Evolutionary conservation across 2,329 filamentous ascomycete genomes (phyloP), one percentile per base, ranked within the genome.

Genomic region (Fusarium sarcochroum): DNA sequence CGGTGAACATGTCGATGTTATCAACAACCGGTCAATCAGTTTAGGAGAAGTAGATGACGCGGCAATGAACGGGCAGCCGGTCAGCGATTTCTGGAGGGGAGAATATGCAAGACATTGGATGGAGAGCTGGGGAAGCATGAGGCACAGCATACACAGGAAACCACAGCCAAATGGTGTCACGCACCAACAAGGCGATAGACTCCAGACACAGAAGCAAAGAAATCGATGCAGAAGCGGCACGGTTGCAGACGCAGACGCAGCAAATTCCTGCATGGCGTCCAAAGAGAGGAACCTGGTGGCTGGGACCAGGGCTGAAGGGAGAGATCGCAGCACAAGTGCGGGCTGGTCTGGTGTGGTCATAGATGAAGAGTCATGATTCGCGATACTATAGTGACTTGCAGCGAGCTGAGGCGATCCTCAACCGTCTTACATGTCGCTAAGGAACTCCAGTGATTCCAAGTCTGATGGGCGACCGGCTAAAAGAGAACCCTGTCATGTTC

Each of bases 81-180:
- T 74, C 65, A 74, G 52, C 30, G 48, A 45, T 49, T 61, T 50
- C 42, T 67, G 69, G 65, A 64, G 71, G 71, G 71, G 60, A 73
- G 66, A 50, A 56, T 53, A 70, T 55, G 69, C 66, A 69, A 63
- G 66, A 70, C 59, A 73, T 72, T 73, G 66, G 63, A 67, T 48
- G 63, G 41, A 63, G 55, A 50, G 51, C 53, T 58, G 58, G 58
- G 56, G 67, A 61, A 58, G 50, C 54, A 61, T 52, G 63, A 60
- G 63, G 66, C 59, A 63, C 58, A 61, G 62, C 59, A 65, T 54
- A 38, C 42, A 45, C 41, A 53, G 50, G 46, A 37, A 54, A 32
- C 40, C 54, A 66, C 48, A 41, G 41, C 35, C 58, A 37, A 41
- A 46, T 37, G 18, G 17, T 48, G 44, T 25, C 44, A 38, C 40